These are phyloP conservation scores for Linanthus parryae DNA, from an alignment of 148 eudicot species.

Conservation along the genomic window DNA sequence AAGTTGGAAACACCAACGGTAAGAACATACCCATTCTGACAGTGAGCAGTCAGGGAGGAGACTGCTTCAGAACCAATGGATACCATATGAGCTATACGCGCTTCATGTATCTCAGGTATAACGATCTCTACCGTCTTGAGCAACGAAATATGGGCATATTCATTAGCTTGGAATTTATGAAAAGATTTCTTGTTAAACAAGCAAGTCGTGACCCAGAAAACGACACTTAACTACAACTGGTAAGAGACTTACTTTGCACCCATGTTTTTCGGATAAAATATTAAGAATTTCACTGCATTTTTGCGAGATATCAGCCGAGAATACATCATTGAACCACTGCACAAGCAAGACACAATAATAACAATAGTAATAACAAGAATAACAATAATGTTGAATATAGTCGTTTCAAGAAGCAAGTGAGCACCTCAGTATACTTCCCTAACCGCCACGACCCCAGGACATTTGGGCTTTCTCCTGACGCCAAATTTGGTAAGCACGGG, in stretches of 20 bases:
- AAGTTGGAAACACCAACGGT: conserved; percentile 1
- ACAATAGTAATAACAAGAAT: neutral
- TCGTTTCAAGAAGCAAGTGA: too few relatives aligned
- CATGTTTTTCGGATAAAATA: conserved; percentile 51
- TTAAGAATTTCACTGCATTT: conserved; percentile 77
- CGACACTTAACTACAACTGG: neutral
- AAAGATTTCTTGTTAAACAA: too few relatives aligned
- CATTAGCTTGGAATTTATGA: too few relatives aligned
- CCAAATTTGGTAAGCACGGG: conserved; percentile 73
- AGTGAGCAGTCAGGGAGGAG: conserved; percentile 49
- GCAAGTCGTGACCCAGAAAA: neutral
- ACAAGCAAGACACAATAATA: too few relatives aligned
- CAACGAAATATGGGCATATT: too few relatives aligned
- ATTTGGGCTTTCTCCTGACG: conserved; percentile 37
- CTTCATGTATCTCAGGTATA: conserved; percentile 78
- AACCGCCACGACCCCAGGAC: conserved; percentile 50
- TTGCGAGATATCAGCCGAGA: conserved; percentile 71
- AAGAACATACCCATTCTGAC: conserved; percentile 70
- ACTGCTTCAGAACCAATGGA: conserved; percentile 88
- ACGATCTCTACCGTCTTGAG: conserved; percentile 66
- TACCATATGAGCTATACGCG: conserved; percentile 86
- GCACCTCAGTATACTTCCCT: conserved; percentile 92
- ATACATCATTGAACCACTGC: conserved; percentile 99
- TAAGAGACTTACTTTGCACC: conserved; percentile 54
- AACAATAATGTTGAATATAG: neutral